Evolutionary conservation across 2,329 filamentous ascomycete species (phyloP), one percentile per base, ranked within the genome.

Genomic region (Didymella keratinophila): DNA sequence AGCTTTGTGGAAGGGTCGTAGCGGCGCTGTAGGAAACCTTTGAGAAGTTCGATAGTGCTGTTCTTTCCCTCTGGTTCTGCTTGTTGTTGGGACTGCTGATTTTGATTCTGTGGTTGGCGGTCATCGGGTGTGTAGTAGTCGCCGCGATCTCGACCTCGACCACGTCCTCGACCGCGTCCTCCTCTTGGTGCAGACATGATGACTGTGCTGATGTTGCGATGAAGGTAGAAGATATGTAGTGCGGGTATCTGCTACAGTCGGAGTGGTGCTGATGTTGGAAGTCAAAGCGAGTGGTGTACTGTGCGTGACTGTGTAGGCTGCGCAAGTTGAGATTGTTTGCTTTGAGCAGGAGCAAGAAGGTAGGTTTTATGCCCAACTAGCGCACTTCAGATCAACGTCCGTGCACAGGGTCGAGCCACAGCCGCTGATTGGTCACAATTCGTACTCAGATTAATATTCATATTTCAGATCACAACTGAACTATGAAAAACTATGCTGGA

Each of bases 1-100:
- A 97, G 81, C 77, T 96, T 97, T 51, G 82, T 81, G 7, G 83
- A 82, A 16, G 83, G 78, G 60, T 90, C 82, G 78, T 97, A 98
- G 47, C 95, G 89, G 52, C 86, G 84, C 53, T 84, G 84, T 14
- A 99, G 83, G 62, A 97, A 88, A 16, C 80, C 78, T 64, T 87
- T 86, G 57, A 97, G 84, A 65, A 88, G 87, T 23, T 85, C 81
- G 73, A 88, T 89, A n/a, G 70, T 70, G 23, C 61, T 65, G 37
- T 55, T 50, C 21, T 56, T 64, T 45, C 59, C 59, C 25, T 67
- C 64, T 80, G 81, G 74, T 87, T 91, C 78, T 95, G 78, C 84
- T 97, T 98, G 85, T 89, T 96, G 65, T 96, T 82, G 73, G 89
- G 86, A 58, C 87, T 86, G 8, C 87, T 86, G 8, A 85, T 59